These are phyloP conservation scores for Trametes coccinea DNA, from an alignment of 768 basidiomycete genomes.

Conservation along the genomic window DNA sequence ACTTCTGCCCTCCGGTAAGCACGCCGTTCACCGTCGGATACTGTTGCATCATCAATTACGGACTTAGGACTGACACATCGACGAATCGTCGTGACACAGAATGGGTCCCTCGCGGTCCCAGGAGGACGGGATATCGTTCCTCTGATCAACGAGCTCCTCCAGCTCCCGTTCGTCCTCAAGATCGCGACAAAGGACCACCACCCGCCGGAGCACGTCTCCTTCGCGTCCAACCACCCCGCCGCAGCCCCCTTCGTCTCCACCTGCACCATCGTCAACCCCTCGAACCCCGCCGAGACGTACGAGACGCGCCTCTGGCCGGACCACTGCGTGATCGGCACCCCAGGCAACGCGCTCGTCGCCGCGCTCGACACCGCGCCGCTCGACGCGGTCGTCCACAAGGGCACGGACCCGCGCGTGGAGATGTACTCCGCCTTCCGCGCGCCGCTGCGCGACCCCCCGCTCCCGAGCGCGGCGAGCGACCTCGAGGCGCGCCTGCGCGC, in stretches of 20 bases:
- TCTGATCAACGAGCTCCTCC: slow-evolving; percentile 56
- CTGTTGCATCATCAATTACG: not conserved
- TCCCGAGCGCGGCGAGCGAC: slow-evolving; percentile 47
- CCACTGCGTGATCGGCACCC: slow-evolving; percentile 66
- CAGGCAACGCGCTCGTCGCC: slow-evolving; percentile 61
- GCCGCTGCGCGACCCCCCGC: slow-evolving; percentile 46
- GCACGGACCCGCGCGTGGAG: slow-evolving; percentile 60
- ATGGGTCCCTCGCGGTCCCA: slow-evolving; percentile 71
- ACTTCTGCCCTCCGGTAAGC: slow-evolving; percentile 57
- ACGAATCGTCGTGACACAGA: slow-evolving; percentile 19
- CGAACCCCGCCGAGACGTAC: slow-evolving; percentile 33
- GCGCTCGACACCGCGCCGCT: slow-evolving; percentile 45
- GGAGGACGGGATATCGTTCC: slow-evolving; percentile 59
- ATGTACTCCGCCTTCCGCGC: slow-evolving; percentile 74
- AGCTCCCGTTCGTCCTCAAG: slow-evolving; percentile 51
- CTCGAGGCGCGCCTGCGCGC: slow-evolving; percentile 45
- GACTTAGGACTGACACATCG: not conserved
- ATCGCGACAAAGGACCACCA: slow-evolving; percentile 63
- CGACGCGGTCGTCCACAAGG: slow-evolving; percentile 53
- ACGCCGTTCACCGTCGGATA: not conserved
- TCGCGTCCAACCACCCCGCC: slow-evolving; percentile 53
- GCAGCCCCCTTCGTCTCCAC: slow-evolving; percentile 43
- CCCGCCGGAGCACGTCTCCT: slow-evolving; percentile 68
- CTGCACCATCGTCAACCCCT: slow-evolving; percentile 37
- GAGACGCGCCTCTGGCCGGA: slow-evolving; percentile 66